These are phyloP conservation scores for Exophiala xenobiotica DNA, from an alignment of 2,329 filamentous ascomycete genomes.

Conservation along the genomic window DNA sequence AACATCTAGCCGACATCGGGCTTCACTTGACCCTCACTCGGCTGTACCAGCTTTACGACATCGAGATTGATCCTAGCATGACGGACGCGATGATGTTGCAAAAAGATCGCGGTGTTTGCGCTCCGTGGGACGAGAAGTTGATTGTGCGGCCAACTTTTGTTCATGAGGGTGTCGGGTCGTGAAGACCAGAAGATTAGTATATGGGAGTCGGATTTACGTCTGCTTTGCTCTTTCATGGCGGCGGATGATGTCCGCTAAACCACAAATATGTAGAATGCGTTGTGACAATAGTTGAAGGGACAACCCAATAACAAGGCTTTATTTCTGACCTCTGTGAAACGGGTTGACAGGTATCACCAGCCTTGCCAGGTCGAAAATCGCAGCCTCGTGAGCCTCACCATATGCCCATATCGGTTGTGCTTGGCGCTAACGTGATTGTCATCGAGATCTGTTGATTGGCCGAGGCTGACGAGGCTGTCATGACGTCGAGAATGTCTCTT, in stretches of 20 bases:
- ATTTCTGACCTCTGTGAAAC: background rate
- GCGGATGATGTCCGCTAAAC: background rate
- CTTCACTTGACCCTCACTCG: slow-evolving; percentile 39
- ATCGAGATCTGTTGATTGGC: background rate
- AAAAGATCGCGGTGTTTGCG: slow-evolving; percentile 15
- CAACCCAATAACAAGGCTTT: no score
- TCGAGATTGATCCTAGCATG: slow-evolving; percentile 11
- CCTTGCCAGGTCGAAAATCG: no score
- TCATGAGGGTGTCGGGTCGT: no score
- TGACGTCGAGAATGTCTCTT: slow-evolving; percentile 1
- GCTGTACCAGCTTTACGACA: slow-evolving; percentile 16
- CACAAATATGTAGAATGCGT: background rate
- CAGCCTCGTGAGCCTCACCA: background rate
- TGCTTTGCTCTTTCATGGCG: no score
- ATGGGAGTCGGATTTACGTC: no score
- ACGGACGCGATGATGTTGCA: slow-evolving; percentile 12
- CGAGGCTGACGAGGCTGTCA: background rate
- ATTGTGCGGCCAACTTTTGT: no score
- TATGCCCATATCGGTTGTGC: background rate
- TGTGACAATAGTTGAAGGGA: no score
- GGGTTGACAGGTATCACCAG: no score
- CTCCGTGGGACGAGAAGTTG: no score
- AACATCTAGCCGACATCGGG: slow-evolving; percentile 46
- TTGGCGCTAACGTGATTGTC: background rate
- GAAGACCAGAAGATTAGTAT: no score